Evolutionary conservation across 208 protist genomes (phyloP), one percentile per base, ranked within the genome.

Genomic region (Phytomonas sp.): DNA sequence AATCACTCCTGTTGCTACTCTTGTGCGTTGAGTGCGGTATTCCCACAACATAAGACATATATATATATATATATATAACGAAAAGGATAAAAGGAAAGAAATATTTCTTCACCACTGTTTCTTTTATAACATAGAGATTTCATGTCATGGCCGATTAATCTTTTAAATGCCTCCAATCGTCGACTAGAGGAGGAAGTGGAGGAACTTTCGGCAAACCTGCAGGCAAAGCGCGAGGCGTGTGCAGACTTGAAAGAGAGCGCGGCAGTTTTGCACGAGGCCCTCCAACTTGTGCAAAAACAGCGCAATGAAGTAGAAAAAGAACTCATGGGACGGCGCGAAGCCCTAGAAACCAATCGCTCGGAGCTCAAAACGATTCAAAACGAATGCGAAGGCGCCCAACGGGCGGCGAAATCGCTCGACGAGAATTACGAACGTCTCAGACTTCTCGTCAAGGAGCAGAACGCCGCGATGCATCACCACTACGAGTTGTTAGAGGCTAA

Each of bases 161-260:
- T 92, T 30, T 77, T 94, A 29, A 92, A 84, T 66, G 76, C 80
- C 34, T 76, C 78, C 36, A 94, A 94, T 73, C 82, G 79, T 56
- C 66, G 34, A 29, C 62, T 94, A 34, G 84, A 67, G 40, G 81
- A 85, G 30, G 64, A 70, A 26, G 69, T 87, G 34, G 79, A 82
- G 40, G 36, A 69, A 36, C 60, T 78, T 29, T 76, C 75, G 7
- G 42, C 69, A 5, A 66, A 80, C 5, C 34, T 92, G 2, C 63
- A 67, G 32, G 81, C 75, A 4, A 64, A 83, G 30, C 74, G 79
- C 32, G 69, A 75, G 7, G 69, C 74, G n/a, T 63, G 73, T 32
- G 66, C 14, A 11, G 84, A 94, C 45, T 36, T 82, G 62, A 76
- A 78, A 12, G 79, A 82, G 16, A 78, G 80, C 0, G 67, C 85